Base-by-base conservation (phyloP, 768 basidiomycete species). In the Auricularia cornea region DNA sequence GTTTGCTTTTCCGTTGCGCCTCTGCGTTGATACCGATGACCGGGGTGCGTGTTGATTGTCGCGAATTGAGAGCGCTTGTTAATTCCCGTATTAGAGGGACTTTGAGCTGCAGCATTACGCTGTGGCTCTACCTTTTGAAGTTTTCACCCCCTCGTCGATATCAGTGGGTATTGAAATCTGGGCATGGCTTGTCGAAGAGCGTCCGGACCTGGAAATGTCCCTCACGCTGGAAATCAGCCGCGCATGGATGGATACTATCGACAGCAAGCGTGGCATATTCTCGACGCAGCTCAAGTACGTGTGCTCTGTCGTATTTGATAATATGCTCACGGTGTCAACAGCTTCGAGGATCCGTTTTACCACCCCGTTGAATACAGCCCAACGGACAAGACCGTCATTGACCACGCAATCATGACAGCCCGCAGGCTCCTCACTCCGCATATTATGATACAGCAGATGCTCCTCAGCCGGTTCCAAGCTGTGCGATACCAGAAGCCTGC, bases 171-270 rank as follows among this genome's bases (percentile, higher is more conserved):
- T 94, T 51, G 94, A 98, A 70, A 88, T 89, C 11, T 98, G 97
- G 97, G 93, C 90, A 3, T 98, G 95, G 95, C 82, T 97, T 0
- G 89, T 97, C 60, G 85, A 90, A 16, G 90, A 96, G 71, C 85
- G 91, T 64, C 87, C 91, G 0, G 82, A 83, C 57, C 78, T 89
- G 12, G 95, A 98, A 73, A 84, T 94, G 59, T 84, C 87, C 2
- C 74, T 98, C 23, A 89, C 98, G 81, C 79, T 84, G 3, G 94
- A 98, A 69, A 83, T 98, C 59, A 77, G 92, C 56, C 84, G 90
- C 2, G 90, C 90, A 2, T 99, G 97, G 97, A 81, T 88, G 59
- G 81, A 84, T 62, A 90, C 90, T 3, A 89, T 98, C 64, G 84
- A 82, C 66, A 79, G 83, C 40, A 81, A 85, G 63, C 88, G 83